Conservation (phyloP, 2,329 filamentous ascomycete genomes). For the Alternaria longipes region DNA sequence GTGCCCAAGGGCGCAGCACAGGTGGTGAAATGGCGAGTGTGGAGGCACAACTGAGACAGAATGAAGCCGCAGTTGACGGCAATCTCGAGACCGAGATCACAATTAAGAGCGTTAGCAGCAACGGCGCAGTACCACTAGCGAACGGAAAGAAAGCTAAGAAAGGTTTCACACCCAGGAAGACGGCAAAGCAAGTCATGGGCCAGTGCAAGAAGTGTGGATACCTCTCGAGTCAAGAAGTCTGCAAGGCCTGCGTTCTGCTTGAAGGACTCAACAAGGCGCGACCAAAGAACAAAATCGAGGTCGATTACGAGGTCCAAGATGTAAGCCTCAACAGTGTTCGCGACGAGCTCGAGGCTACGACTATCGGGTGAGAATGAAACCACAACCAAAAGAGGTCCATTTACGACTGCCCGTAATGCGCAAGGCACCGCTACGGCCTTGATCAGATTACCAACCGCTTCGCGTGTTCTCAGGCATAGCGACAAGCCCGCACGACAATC, state of each 20-base stretch:
- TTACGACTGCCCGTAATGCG: background rate
- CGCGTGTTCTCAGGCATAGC: background rate
- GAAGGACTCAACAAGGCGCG: slow-evolving; percentile 85
- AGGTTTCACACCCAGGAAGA: slow-evolving; percentile 39
- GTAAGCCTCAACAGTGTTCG: slow-evolving; percentile 32
- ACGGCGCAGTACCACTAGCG: slow-evolving; percentile 22
- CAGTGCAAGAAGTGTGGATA: slow-evolving; percentile 91
- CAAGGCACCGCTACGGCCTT: background rate
- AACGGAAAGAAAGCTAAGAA: slow-evolving; percentile 36
- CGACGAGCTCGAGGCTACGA: slow-evolving; percentile 34
- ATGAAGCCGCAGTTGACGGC: slow-evolving; percentile 65
- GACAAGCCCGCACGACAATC: background rate
- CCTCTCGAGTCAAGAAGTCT: slow-evolving; percentile 91
- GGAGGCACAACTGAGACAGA: slow-evolving; percentile 75
- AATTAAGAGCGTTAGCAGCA: slow-evolving; percentile 42
- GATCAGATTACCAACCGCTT: too few relatives aligned
- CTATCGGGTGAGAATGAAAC: slow-evolving; percentile 32
- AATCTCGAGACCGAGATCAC: slow-evolving; percentile 74
- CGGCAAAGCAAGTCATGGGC: slow-evolving; percentile 74
- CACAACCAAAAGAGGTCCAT: background rate
- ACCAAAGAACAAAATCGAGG: slow-evolving; percentile 52
- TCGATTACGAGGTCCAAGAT: slow-evolving; percentile 37
- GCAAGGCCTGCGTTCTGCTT: slow-evolving; percentile 90
- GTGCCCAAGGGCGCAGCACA: slow-evolving; percentile 69
- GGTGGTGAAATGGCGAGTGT: slow-evolving; percentile 84